Percentiles rank a stretch among this genome's conserved stretches.
Evolutionary conservation across 768 basidiomycete species (phyloP).

Genomic region (Omphalotus guepiniiformis): DNA sequence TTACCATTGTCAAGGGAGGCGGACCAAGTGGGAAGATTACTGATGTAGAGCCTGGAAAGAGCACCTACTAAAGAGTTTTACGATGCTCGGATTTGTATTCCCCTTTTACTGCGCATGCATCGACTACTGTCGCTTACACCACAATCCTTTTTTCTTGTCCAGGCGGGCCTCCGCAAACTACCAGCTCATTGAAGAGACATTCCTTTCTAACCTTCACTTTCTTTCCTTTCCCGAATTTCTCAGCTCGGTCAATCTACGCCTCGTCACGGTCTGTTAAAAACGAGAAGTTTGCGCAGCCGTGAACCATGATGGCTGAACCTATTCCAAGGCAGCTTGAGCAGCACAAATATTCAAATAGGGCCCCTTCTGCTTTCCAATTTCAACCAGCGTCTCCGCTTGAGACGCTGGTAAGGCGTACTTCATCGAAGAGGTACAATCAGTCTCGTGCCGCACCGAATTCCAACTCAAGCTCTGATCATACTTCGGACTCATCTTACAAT

Average conservation of each 20-base stretch:
- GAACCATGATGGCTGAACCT: slow-evolving; percentile 19
- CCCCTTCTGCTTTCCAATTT: slow-evolving; percentile 14
- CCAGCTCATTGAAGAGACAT: too few species aligned
- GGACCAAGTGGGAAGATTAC: too few species aligned
- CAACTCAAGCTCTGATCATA: neutral
- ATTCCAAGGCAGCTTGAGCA: slow-evolving; percentile 2
- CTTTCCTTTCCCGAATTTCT: neutral
- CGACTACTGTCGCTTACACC: too few species aligned
- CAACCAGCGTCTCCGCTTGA: slow-evolving; percentile 45
- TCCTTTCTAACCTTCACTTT: too few species aligned
- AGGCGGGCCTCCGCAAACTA: too few species aligned
- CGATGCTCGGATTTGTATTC: too few species aligned
- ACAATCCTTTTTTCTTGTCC: too few species aligned
- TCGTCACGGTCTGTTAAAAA: neutral
- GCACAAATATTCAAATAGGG: neutral
- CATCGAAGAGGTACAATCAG: slow-evolving; percentile 23
- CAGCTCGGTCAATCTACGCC: neutral
- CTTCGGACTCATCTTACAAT: slow-evolving; percentile 3
- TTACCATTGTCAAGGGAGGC: too few species aligned
- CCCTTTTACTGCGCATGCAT: too few species aligned
- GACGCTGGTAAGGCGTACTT: slow-evolving; percentile 41
- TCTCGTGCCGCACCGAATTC: neutral
- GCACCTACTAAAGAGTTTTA: too few species aligned
- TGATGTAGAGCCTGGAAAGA: too few species aligned
- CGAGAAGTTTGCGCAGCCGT: too few species aligned